Percentiles rank a stretch among this genome's conserved stretches.
These are phyloP conservation scores for Tuber brumale DNA, from an alignment of 495 filamentous ascomycete genomes.

Conservation along the genomic window DNA sequence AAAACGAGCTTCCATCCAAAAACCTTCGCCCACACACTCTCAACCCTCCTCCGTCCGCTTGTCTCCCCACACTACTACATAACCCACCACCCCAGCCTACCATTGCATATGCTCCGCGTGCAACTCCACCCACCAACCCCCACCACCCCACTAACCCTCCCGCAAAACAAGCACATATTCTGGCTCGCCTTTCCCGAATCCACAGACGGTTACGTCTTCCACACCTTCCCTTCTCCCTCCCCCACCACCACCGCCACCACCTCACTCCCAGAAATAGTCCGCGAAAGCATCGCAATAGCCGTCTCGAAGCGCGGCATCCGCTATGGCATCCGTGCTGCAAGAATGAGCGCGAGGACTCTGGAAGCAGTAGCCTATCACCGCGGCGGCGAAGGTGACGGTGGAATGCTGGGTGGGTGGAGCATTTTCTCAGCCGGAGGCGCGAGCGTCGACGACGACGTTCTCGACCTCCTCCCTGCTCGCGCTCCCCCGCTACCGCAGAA, in stretches of 20 bases:
- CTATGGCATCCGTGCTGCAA: conserved; percentile 59
- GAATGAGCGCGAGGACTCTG: conserved; percentile 61
- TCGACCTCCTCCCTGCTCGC: conserved; percentile 20
- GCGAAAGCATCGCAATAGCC: conserved; percentile 70
- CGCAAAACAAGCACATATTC: conserved; percentile 44
- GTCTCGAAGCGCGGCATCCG: conserved; percentile 63
- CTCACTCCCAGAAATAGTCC: conserved; percentile 57
- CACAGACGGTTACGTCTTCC: conserved; percentile 65
- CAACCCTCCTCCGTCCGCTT: conserved; percentile 62
- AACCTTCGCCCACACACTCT: conserved; percentile 66
- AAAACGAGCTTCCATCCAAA: conserved; percentile 70
- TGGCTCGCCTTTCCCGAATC: conserved; percentile 70
- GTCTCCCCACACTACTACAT: conserved; percentile 76
- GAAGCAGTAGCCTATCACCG: conserved; percentile 57
- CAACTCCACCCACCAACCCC: conserved; percentile 51
- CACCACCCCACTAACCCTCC: conserved; percentile 52
- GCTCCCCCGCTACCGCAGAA: conserved; percentile 18
- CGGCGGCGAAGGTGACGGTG: conserved; percentile 61
- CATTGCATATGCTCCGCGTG: conserved; percentile 65
- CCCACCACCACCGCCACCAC: conserved; percentile 38
- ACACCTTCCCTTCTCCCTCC: conserved; percentile 49
- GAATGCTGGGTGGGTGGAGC: conserved; percentile 65
- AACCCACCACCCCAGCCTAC: conserved; percentile 55
- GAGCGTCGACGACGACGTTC: conserved; percentile 48
- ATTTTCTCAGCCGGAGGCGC: conserved; percentile 59